Evolutionary conservation across 2,329 filamentous ascomycete genomes (phyloP), one percentile per base, ranked within the genome.

Genomic region (Lachnellula cervina): DNA sequence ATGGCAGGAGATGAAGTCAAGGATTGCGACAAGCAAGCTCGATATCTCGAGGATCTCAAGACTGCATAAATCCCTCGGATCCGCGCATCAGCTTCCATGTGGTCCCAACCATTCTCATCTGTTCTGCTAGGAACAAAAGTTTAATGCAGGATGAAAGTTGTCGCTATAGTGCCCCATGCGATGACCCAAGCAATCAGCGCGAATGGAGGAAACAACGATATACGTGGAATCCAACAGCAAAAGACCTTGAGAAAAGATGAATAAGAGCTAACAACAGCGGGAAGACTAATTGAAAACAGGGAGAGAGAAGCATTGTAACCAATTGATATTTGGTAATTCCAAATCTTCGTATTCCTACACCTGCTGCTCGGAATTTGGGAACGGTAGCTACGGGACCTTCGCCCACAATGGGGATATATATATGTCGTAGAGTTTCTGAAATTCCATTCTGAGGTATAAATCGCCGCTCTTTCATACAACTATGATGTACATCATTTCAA

Each of bases 401-500:
- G 16, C n/a, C 16, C 37, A 40, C 16, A 17, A 40, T 17, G 6
- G 17, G 37, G 16, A 4, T 40, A 40, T 40, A 40, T 40, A 4
- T 40, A 40, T 40, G 3, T 17, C 37, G 37, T 17, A n/a, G 37
- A 40, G 37, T 40, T 40, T 17, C 16, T n/a, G 5, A 40, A 40
- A 40, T 16, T 40, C 16, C 14, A 40, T 40, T 40, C 16, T 25
- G 23, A 25, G 35, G 48, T 38, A 50, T 50, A 9, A 16, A 40
- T 47, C 44, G 44, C 44, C 44, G 44, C 44, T 17, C 23, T 32
- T 54, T 56, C 40, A 49, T 56, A 57, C 55, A 59, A 25, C 42
- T 55, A 42, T 60, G 34, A 32, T 58, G 49, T 57, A 60, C 59
- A 60, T 3, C 19, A 51, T n/a, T 60, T 42, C 46, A 54, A 57